Evolutionary conservation across 805 yeast genomes (phyloP).

Genomic region (Kazachstania kunashirensis): DNA sequence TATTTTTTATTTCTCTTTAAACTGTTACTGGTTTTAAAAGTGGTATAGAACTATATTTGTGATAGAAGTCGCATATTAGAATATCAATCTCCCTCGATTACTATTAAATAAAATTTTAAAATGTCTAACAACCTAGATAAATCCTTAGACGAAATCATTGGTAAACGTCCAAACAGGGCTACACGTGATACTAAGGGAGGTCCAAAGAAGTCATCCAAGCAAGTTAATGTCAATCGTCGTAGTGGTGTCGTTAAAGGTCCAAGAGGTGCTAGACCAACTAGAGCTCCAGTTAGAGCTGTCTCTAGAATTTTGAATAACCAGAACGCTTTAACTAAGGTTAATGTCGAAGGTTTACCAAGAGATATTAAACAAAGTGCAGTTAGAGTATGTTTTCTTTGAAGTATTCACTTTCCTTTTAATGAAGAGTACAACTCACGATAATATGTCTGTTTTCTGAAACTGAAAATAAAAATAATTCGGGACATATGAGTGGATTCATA

Average conservation of each 20-base stretch:
- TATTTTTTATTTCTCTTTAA: neutral
- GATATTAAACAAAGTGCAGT: conserved; percentile 78
- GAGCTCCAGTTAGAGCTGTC: conserved; percentile 22
- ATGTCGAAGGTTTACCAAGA: conserved; percentile 76
- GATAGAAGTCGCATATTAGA: too few species aligned
- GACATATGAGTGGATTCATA: too few species aligned
- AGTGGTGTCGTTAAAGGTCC: conserved; percentile 10
- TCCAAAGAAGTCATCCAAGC: conserved; percentile 28
- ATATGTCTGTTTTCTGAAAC: too few species aligned
- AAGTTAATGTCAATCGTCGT: conserved; percentile 24
- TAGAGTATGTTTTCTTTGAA: conserved; percentile 71
- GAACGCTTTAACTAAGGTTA: conserved; percentile 65
- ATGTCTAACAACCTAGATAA: conserved; percentile 84
- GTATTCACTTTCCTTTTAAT: neutral
- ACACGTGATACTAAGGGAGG: conserved; percentile 20
- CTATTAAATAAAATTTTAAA: conserved; percentile 6
- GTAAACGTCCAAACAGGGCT: conserved; percentile 36
- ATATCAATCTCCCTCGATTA: conserved; percentile 2
- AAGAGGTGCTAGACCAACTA: conserved; percentile 15
- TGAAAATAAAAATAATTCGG: too few species aligned
- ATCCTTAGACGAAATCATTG: conserved; percentile 89
- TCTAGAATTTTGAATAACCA: conserved; percentile 34
- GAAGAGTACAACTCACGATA: neutral
- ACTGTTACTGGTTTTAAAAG: too few species aligned
- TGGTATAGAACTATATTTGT: too few species aligned